phyloP scores from a whole-genome alignment of 306 rosid species.

The apple (Malus domestica) region ASM211411v1 NC_041799.1:27724001-27724500 shows the following conservation, averaged over 20 bases:
- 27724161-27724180: constrained; percentile 61
- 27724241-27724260: constrained; percentile 35
- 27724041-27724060: not conserved
- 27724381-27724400: constrained; percentile 69
- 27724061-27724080: not conserved
- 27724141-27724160: constrained; percentile 41
- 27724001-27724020: no score
- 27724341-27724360: constrained; percentile 16
- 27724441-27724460: constrained; percentile 63
- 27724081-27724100: not conserved
- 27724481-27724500: constrained; percentile 43
- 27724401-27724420: constrained; percentile 56
- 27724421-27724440: constrained; percentile 49
- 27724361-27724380: constrained; percentile 34
- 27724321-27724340: constrained; percentile 45
- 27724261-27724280: constrained; percentile 46
- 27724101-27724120: constrained; percentile 5
- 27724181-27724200: constrained; percentile 27
- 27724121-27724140: constrained; percentile 23
- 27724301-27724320: constrained; percentile 61
- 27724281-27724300: constrained; percentile 99
- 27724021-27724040: not conserved
- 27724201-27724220: constrained; percentile 36
- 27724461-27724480: constrained; percentile 61
- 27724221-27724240: constrained; percentile 27